Percentiles rank a stretch among this genome's conserved stretches.
phyloP scores from a whole-genome alignment of 805 yeast species.

The Spathaspora girioi region DNA sequence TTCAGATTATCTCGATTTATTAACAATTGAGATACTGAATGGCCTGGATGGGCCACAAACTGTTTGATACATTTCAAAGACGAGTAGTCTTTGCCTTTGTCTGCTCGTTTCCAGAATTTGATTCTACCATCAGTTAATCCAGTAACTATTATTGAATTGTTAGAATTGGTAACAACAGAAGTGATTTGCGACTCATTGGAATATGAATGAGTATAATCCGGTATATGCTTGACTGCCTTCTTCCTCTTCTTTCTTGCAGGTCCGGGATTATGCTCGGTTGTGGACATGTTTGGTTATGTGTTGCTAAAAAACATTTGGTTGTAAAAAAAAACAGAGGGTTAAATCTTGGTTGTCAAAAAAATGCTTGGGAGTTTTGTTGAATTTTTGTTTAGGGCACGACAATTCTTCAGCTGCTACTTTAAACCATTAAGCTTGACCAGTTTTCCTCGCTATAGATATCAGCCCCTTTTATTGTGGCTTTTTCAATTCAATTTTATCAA shows the following conservation, averaged over 20 bases:
- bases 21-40: slow-evolving; percentile 13
- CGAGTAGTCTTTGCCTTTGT: slow-evolving; percentile 3
- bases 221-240: neutral
- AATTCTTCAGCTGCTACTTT: too few relatives aligned
- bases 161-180: slow-evolving; percentile 10
- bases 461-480: too few relatives aligned
- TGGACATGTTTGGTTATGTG: neutral
- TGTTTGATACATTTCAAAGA: slow-evolving; percentile 12
- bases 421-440: too few relatives aligned
- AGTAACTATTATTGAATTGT: slow-evolving; percentile 12
- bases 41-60: slow-evolving; percentile 14
- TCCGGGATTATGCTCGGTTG: neutral
- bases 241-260: neutral
- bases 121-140: slow-evolving; percentile 19
- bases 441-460: too few relatives aligned
- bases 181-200: slow-evolving; percentile 11
- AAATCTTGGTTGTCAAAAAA: neutral
- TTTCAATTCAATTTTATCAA: too few relatives aligned
- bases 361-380: neutral
- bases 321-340: neutral
- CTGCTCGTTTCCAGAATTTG: slow-evolving; percentile 16
- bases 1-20: slow-evolving; percentile 11
- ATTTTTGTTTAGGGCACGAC: too few relatives aligned
- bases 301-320: neutral
- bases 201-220: slow-evolving; percentile 10